Conservation (phyloP, 148 eudicot species). For the Oxyria digyna region DNA sequence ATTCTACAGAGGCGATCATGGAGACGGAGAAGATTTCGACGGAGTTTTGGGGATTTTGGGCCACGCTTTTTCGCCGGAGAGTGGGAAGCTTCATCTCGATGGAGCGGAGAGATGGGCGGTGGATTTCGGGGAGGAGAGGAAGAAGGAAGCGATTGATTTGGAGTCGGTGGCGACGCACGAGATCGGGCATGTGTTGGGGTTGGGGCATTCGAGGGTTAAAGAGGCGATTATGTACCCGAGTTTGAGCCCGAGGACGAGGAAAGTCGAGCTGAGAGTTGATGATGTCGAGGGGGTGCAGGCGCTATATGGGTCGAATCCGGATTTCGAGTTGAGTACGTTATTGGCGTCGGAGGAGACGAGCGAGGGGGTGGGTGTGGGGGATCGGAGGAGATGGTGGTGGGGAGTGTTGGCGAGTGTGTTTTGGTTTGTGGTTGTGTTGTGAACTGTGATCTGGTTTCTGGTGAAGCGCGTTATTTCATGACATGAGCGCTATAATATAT, state of each 20-base stretch:
- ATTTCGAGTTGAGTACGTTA: conserved; percentile 10
- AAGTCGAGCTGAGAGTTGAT: conserved; percentile 24
- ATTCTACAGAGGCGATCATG: conserved; percentile 60
- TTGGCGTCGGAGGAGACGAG: conserved; percentile 7
- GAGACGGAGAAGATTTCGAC: conserved; percentile 80
- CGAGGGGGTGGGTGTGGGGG: too few relatives aligned
- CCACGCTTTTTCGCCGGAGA: conserved; percentile 79
- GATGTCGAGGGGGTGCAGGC: conserved; percentile 31
- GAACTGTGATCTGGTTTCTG: too few relatives aligned
- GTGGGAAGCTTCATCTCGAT: conserved; percentile 70
- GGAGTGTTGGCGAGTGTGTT: neutral
- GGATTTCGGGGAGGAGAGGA: conserved; percentile 31
- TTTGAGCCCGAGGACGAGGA: conserved; percentile 26
- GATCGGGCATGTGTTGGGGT: conserved; percentile 69
- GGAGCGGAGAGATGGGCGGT: conserved; percentile 74
- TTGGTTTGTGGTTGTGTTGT: neutral
- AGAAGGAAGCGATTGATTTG: conserved; percentile 57
- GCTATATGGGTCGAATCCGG: conserved; percentile 30
- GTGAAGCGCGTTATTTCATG: too few relatives aligned
- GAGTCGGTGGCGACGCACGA: conserved; percentile 82
- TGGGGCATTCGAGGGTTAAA: conserved; percentile 41
- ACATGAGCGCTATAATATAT: too few relatives aligned
- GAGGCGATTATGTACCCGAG: conserved; percentile 63
- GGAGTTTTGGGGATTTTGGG: conserved; percentile 77
- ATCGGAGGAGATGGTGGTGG: neutral